Evolutionary conservation across 257 asterid genomes (phyloP).

Genomic region (Salvia miltiorrhiza): DNA sequence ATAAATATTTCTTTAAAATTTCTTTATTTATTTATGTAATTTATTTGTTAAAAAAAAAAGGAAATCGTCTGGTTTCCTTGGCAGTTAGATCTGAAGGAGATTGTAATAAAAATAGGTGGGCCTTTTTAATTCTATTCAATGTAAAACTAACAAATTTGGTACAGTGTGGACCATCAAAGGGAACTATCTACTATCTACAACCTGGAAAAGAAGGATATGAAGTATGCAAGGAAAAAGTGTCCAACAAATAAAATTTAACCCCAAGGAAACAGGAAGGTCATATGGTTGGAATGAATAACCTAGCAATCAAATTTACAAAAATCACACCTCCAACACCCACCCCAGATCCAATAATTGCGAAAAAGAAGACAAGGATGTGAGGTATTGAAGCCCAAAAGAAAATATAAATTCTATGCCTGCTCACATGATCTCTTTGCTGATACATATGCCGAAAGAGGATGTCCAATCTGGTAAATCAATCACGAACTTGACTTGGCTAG

Average conservation of each 20-base stretch:
- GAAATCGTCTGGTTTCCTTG: too few species aligned
- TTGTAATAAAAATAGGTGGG: too few species aligned
- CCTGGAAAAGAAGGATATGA: background rate
- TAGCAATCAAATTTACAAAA: conserved; percentile 17
- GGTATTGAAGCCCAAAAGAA: background rate
- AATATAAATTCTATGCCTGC: background rate
- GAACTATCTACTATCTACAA: background rate
- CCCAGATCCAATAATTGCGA: background rate
- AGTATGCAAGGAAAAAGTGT: background rate
- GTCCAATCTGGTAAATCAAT: conserved; percentile 13
- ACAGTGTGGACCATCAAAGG: background rate
- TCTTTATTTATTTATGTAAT: too few species aligned
- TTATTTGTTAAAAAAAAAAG: too few species aligned
- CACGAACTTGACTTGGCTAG: conserved; percentile 10
- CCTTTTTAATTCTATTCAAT: background rate
- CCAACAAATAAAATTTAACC: background rate
- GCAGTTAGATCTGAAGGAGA: too few species aligned
- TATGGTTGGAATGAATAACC: background rate
- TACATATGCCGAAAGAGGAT: background rate
- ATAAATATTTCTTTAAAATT: too few species aligned
- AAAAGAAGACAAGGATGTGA: background rate
- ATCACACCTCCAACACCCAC: background rate
- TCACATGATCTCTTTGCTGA: background rate
- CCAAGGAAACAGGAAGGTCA: too few species aligned
- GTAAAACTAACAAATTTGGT: background rate